phyloP scores from a whole-genome alignment of 1,284 basidiomycete species.

The Apiotrichum mycotoxinovorans region DNA sequence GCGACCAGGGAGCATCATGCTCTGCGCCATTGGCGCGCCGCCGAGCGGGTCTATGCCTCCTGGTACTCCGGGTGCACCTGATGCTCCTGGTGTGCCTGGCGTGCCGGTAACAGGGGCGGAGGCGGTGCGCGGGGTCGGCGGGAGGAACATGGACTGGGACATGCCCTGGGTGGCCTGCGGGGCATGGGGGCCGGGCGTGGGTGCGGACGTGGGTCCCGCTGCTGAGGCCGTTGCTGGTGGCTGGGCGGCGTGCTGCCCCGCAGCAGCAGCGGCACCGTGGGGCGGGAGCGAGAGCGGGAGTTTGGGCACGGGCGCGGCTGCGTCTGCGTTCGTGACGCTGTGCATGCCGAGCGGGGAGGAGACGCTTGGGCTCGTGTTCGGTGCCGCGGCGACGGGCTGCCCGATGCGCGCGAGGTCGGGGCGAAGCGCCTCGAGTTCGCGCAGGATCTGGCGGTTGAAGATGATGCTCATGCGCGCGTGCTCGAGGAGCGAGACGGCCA shows the following conservation, averaged over 20 bases:
- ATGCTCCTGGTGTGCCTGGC: slow-evolving; percentile 4
- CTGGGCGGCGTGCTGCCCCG: too few relatives aligned
- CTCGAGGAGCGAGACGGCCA: slow-evolving; percentile 79
- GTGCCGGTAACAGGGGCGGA: slow-evolving; percentile 6
- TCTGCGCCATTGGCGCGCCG: slow-evolving; percentile 35
- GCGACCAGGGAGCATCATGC: slow-evolving; percentile 38
- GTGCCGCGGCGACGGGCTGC: background rate
- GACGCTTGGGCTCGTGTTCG: too few relatives aligned
- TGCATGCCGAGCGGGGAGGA: background rate
- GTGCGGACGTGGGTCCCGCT: background rate
- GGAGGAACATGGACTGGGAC: slow-evolving; percentile 43
- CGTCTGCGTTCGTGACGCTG: background rate
- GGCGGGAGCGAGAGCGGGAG: background rate
- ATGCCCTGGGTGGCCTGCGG: slow-evolving; percentile 6
- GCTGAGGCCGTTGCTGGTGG: too few relatives aligned
- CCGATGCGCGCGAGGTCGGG: slow-evolving; percentile 59
- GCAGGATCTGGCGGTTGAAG: slow-evolving; percentile 80
- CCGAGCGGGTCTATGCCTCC: slow-evolving; percentile 11
- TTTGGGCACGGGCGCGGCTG: background rate
- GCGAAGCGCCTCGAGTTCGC: slow-evolving; percentile 79
- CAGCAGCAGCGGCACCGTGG: too few relatives aligned
- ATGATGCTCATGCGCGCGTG: slow-evolving; percentile 84
- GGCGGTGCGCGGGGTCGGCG: slow-evolving; percentile 15
- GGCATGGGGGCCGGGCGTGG: background rate
- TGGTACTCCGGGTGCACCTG: too few relatives aligned